A percentile compares a stretch with the other conserved stretches of the same genome.
phyloP scores from a whole-genome alignment of 2,329 filamentous ascomycete species.

The Ophiostoma tasmaniense region DNA sequence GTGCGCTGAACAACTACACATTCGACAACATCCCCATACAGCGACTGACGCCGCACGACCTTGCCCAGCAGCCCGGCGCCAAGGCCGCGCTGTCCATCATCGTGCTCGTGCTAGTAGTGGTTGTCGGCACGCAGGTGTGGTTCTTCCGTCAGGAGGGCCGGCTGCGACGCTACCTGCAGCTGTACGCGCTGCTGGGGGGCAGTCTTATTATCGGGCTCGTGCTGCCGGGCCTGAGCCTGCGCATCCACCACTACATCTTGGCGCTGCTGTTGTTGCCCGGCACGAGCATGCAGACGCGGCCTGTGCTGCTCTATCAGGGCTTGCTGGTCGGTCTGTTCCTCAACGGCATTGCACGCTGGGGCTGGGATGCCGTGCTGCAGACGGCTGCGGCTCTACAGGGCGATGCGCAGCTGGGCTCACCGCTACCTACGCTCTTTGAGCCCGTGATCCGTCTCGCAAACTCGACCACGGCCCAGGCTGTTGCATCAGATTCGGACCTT shows the following conservation, averaged over 20 bases:
- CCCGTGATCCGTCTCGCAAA: constrained; percentile 37
- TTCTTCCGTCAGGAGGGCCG: constrained; percentile 79
- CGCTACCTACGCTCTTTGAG: constrained; percentile 47
- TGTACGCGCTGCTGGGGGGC: constrained; percentile 62
- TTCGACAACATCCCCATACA: constrained; percentile 90
- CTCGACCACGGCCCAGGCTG: constrained; percentile 14
- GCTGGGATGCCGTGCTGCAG: constrained; percentile 81
- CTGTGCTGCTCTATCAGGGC: constrained; percentile 79
- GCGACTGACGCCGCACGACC: constrained; percentile 82
- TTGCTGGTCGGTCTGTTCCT: constrained; percentile 84
- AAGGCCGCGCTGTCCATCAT: constrained; percentile 73
- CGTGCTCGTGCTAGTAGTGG: constrained; percentile 57
- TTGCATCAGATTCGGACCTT: constrained; percentile 14
- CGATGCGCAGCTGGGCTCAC: constrained; percentile 55
- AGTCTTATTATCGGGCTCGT: constrained; percentile 62
- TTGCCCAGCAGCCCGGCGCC: constrained; percentile 81
- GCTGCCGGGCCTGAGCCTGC: constrained; percentile 68
- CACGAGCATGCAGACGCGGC: constrained; percentile 79
- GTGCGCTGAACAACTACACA: constrained; percentile 88
- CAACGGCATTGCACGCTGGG: constrained; percentile 90
- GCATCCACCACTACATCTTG: constrained; percentile 93
- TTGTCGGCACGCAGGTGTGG: constrained; percentile 71
- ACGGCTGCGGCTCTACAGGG: constrained; percentile 65
- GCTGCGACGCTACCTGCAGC: constrained; percentile 64
- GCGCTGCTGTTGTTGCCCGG: constrained; percentile 80